A percentile compares a stretch with the other conserved stretches of the same genome.
Conservation (phyloP, 371 early-diverging fungal species). For the Mortierella sp. region DNA sequence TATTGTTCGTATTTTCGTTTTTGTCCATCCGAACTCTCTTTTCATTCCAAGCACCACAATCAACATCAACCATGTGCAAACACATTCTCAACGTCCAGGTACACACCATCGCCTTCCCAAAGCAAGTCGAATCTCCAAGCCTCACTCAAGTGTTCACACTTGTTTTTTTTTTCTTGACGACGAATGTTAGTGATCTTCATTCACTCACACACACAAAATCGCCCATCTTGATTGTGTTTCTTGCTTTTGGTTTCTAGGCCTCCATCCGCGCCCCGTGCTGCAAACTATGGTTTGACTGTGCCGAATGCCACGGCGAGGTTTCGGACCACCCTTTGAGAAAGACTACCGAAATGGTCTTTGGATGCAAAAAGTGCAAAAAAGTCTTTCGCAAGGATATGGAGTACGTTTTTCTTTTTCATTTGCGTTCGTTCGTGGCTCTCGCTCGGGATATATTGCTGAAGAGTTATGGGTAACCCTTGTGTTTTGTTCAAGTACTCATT, state of each 20-base stretch:
- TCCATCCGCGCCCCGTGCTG: slow-evolving; percentile 95
- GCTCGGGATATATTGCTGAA: neutral
- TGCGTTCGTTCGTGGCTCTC: neutral
- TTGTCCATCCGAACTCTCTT: neutral
- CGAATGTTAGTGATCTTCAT: neutral
- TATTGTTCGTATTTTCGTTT: neutral
- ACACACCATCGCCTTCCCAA: slow-evolving; percentile 15
- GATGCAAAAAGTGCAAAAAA: slow-evolving; percentile 98
- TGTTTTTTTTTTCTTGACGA: neutral
- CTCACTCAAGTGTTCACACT: neutral
- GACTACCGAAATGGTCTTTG: slow-evolving; percentile 94
- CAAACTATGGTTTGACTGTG: slow-evolving; percentile 97
- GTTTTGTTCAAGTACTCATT: neutral
- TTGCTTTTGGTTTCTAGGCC: slow-evolving; percentile 67
- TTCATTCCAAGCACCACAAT: neutral
- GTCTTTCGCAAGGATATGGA: slow-evolving; percentile 93
- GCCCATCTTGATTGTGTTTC: neutral
- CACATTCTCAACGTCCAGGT: slow-evolving; percentile 98
- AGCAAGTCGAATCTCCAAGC: neutral
- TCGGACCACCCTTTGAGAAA: slow-evolving; percentile 86
- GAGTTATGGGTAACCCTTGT: neutral
- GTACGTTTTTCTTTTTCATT: slow-evolving; percentile 33
- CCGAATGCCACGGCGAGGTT: slow-evolving; percentile 93
- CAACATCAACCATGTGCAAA: slow-evolving; percentile 79
- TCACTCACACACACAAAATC: neutral